Evolutionary conservation across 306 rosid genomes (phyloP).

Genomic region (Citrullus colocynthis): DNA sequence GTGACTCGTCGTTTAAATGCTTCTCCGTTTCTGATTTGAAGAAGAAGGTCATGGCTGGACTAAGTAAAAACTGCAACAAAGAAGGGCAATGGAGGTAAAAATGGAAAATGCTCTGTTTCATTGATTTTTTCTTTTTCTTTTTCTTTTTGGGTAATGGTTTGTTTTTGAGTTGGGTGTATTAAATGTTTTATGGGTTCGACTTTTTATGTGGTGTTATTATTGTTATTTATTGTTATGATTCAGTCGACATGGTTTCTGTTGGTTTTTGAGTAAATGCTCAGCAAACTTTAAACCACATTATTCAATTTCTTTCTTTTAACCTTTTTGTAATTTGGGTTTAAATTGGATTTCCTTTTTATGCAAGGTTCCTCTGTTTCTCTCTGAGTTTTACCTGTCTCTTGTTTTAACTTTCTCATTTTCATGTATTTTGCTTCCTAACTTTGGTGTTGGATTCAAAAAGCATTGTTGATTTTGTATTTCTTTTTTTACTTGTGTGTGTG

Average conservation of each 20-base stretch:
- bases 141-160: neutral
- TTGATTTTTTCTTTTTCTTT: conserved; percentile 16
- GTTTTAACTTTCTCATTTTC: neutral
- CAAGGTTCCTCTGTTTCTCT: neutral
- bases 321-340: neutral
- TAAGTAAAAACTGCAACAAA: conserved; percentile 55
- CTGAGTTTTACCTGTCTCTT: neutral
- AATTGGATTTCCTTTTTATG: neutral
- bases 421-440: neutral
- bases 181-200: conserved; percentile 9
- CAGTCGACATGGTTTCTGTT: conserved; percentile 12
- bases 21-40: conserved; percentile 89
- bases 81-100: conserved; percentile 97
- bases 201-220: conserved; percentile 15
- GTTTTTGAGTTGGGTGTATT: neutral
- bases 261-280: conserved; percentile 32
- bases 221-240: conserved; percentile 14
- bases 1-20: conserved; percentile 74
- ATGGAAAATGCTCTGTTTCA: conserved; percentile 22
- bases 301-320: neutral
- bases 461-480: neutral
- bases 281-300: conserved; percentile 20
- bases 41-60: conserved; percentile 86
- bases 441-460: neutral
- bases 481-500: neutral